Evolutionary conservation across 768 basidiomycete genomes (phyloP).

Genomic region (Pulveroboletus sp.): DNA sequence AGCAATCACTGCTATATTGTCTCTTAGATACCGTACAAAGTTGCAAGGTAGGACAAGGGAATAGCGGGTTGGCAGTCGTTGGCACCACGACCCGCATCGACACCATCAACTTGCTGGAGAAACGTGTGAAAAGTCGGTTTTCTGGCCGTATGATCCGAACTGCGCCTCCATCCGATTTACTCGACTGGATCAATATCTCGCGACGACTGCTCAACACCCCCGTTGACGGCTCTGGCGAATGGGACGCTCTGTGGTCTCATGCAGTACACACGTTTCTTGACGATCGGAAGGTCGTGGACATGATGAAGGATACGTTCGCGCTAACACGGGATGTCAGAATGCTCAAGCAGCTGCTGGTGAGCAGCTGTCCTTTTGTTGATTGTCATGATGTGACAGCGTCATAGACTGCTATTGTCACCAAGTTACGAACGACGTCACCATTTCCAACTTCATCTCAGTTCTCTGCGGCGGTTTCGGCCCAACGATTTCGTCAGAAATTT

Average conservation of each 20-base stretch:
- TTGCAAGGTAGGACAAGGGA: slow-evolving; percentile 55
- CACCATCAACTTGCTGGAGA: slow-evolving; percentile 85
- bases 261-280: slow-evolving; percentile 55
- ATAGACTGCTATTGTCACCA: slow-evolving; percentile 44
- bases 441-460: slow-evolving; percentile 48
- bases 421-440: slow-evolving; percentile 49
- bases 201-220: slow-evolving; percentile 39
- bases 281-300: slow-evolving; percentile 42
- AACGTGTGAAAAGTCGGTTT: slow-evolving; percentile 96
- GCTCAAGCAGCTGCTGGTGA: slow-evolving; percentile 58
- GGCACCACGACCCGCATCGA: slow-evolving; percentile 87
- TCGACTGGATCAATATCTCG: slow-evolving; percentile 50
- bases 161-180: slow-evolving; percentile 50
- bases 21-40: slow-evolving; percentile 92
- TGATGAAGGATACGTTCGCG: slow-evolving; percentile 56
- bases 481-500: slow-evolving; percentile 56
- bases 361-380: slow-evolving; percentile 21
- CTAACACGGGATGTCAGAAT: slow-evolving; percentile 58
- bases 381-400: slow-evolving; percentile 5
- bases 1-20: slow-evolving; percentile 92
- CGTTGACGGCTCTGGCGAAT: slow-evolving; percentile 39
- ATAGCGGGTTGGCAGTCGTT: slow-evolving; percentile 75
- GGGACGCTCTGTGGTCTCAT: slow-evolving; percentile 56
- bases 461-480: slow-evolving; percentile 40
- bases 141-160: slow-evolving; percentile 87